phyloP scores from a whole-genome alignment of 225 moss, liverwort and hornwort genomes.

The Physcomitrium patens region DNA sequence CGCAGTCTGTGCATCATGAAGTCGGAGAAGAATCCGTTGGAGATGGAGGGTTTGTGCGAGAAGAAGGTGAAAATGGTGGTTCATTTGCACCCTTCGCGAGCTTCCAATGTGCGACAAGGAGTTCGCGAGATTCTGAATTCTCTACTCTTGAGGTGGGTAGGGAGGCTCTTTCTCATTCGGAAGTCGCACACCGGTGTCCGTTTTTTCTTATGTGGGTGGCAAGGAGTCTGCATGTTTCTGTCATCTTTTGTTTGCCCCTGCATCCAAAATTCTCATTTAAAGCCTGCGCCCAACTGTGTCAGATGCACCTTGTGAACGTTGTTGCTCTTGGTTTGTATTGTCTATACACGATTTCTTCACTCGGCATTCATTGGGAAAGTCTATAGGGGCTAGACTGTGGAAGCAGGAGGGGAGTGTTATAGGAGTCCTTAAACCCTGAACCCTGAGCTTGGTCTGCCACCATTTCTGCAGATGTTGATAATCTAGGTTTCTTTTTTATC shows the following conservation, averaged over 20 bases:
- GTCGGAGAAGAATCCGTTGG: constrained; percentile 7
- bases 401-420: neutral
- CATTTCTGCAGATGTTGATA: no score
- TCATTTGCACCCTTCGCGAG: constrained; percentile 82
- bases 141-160: constrained; percentile 77
- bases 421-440: constrained; percentile 19
- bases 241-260: no score
- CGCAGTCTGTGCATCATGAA: neutral
- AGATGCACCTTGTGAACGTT: neutral
- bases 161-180: neutral
- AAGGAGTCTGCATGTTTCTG: no score
- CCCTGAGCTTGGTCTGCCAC: constrained; percentile 21
- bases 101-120: constrained; percentile 80
- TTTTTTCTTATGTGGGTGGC: neutral
- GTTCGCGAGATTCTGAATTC: constrained; percentile 88
- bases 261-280: no score
- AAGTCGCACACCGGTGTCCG: neutral
- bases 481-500: no score
- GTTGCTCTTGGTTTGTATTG: neutral
- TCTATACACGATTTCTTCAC: neutral
- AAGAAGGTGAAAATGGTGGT: constrained; percentile 72
- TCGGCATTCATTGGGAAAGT: neutral
- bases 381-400: neutral
- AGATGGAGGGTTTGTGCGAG: constrained; percentile 76
- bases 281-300: neutral